phyloP scores from a whole-genome alignment of 2,329 filamentous ascomycete genomes.

The Cercospora sesami region DNA sequence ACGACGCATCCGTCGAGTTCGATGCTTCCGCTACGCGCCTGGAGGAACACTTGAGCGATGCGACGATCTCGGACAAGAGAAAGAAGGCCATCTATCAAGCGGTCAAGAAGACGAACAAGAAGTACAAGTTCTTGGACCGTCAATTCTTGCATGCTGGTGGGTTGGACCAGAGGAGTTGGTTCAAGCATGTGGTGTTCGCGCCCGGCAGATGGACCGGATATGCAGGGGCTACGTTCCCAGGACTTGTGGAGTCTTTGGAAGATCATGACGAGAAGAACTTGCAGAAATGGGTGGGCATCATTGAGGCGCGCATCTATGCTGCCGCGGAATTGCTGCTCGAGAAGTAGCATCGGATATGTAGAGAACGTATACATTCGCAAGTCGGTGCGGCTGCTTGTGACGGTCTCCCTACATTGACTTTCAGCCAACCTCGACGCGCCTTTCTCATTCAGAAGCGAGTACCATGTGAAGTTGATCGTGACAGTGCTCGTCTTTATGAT shows the following conservation, averaged over 20 bases:
- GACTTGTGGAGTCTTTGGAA: conserved; percentile 63
- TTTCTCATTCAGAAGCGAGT: neutral
- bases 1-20: conserved; percentile 51
- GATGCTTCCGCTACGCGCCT: conserved; percentile 51
- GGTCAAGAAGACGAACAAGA: conserved; percentile 67
- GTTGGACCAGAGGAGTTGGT: conserved; percentile 79
- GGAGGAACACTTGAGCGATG: conserved; percentile 41
- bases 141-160: conserved; percentile 74
- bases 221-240: conserved; percentile 68
- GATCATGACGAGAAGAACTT: conserved; percentile 44
- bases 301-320: conserved; percentile 36
- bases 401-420: neutral
- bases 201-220: conserved; percentile 92
- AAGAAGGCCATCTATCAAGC: conserved; percentile 48
- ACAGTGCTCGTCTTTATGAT: neutral
- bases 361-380: neutral
- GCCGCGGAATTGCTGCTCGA: conserved; percentile 23
- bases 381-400: neutral
- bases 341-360: conserved; percentile 1
- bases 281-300: conserved; percentile 47
- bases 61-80: conserved; percentile 48
- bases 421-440: neutral
- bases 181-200: conserved; percentile 93
- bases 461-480: neutral
- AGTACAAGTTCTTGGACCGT: conserved; percentile 82